These are phyloP conservation scores for Balansia obtecta DNA, from an alignment of 2,329 filamentous ascomycete species.

Conservation along the genomic window DNA sequence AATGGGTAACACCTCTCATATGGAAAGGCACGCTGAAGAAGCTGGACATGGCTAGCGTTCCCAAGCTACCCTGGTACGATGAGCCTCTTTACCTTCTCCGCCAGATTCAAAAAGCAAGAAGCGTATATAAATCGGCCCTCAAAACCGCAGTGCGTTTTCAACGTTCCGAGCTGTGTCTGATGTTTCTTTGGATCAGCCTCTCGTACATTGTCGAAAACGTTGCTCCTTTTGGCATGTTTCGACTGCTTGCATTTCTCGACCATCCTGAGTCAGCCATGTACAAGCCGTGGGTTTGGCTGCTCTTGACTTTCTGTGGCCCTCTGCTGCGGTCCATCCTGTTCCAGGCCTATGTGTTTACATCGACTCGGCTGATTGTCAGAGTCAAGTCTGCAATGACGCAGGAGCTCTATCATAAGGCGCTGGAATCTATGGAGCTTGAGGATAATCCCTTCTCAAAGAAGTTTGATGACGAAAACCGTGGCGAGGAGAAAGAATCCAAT, in stretches of 20 bases:
- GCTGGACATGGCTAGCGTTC: constrained; percentile 35
- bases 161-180: constrained; percentile 28
- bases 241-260: constrained; percentile 38
- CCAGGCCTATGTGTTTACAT: constrained; percentile 46
- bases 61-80: constrained; percentile 41
- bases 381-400: constrained; percentile 44
- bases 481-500: constrained; percentile 14
- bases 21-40: constrained; percentile 32
- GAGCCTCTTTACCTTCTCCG: constrained; percentile 36
- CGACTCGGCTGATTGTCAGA: constrained; percentile 42
- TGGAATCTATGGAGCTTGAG: constrained; percentile 43
- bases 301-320: constrained; percentile 40
- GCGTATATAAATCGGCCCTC: constrained; percentile 29
- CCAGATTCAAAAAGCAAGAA: constrained; percentile 30
- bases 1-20: constrained; percentile 36
- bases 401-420: constrained; percentile 43
- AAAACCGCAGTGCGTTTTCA: constrained; percentile 33
- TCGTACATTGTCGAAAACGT: constrained; percentile 34
- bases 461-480: constrained; percentile 14
- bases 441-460: constrained; percentile 33
- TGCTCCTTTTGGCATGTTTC: constrained; percentile 40
- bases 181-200: constrained; percentile 28
- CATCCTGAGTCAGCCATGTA: constrained; percentile 30
- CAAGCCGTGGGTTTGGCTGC: constrained; percentile 39
- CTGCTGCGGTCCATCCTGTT: constrained; percentile 33